Evolutionary conservation across 208 protist species (phyloP), one percentile per base, ranked within the genome.

Genomic region (Acanthamoeba healyi): DNA sequence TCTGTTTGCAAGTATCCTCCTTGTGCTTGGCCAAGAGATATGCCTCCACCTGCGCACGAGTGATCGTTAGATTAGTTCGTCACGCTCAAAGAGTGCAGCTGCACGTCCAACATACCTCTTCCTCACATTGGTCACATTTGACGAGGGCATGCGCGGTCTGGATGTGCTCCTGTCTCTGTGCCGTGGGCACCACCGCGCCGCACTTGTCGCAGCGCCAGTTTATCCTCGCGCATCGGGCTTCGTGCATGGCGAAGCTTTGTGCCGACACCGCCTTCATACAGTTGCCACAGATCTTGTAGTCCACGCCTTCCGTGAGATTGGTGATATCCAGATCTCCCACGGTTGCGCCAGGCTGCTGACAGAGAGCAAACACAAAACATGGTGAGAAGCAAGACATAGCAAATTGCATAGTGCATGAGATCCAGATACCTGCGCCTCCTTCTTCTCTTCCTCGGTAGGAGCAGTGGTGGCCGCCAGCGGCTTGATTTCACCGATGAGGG

Each of bases 181-280:
- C 14, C 6, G 44, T 74, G 29, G 63, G 40, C n/a, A 93, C 88
- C 26, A 93, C 88, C 24, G 56, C 63, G 17, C 44, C 42, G 42
- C 88, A 93, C 42, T 93, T 79, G 88, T 36, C 32, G 88, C 88
- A 93, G 14, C 56, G 44, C 88, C 88, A 93, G 88, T 93, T 93
- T 58, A 74, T 74, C 29, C 88, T 9, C 42, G 56, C 63, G 32
- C 88, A 93, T 14, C 58, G 58, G 2, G 49, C 44, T 29, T 81
- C 88, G 44, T 93, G 88, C 63, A 74, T 74, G 14, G 58, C 65
- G 24, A 65, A 93, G 63, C 40, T 40, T 36, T 49, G 40, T 5
- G 44, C 34, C 14, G 88, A 34, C 17, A 93, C 44, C 0, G 40
- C 29, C 44, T 93, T 74, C 0, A 38, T 38, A 40, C 88, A 93